A percentile compares a stretch with the other conserved stretches of the same genome.
phyloP scores from a whole-genome alignment of 306 rosid genomes.

The Leucaena leucocephala region DNA sequence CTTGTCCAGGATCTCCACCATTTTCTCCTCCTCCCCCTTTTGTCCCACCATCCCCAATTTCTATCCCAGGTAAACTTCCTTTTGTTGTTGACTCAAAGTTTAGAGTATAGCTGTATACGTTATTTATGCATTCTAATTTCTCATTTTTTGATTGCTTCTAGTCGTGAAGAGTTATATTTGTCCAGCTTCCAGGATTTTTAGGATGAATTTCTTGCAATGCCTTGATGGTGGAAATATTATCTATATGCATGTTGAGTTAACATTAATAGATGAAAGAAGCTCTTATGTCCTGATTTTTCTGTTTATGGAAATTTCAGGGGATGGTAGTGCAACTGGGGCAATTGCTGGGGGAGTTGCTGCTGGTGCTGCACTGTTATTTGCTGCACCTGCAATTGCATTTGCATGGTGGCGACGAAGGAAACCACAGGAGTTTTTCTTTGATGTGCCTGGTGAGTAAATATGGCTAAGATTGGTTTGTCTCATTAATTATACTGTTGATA shows the following conservation, averaged over 20 bases:
- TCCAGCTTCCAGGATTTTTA: background rate
- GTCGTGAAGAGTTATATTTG: slow-evolving; percentile 5
- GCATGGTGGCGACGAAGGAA: slow-evolving; percentile 99
- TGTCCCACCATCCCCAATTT: slow-evolving; percentile 87
- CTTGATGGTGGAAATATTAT: background rate
- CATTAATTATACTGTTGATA: background rate
- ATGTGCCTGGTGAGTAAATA: slow-evolving; percentile 81
- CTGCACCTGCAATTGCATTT: slow-evolving; percentile 99
- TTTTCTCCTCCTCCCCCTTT: slow-evolving; percentile 99
- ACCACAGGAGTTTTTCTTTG: slow-evolving; percentile 97
- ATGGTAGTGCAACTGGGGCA: slow-evolving; percentile 89
- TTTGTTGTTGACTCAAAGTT: slow-evolving; percentile 15
- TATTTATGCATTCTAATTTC: background rate
- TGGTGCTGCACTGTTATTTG: slow-evolving; percentile 94
- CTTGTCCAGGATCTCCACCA: slow-evolving; percentile 99
- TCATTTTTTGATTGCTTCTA: background rate
- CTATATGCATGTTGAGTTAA: background rate
- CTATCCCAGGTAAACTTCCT: slow-evolving; percentile 75
- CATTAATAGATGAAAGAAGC: slow-evolving; percentile 15
- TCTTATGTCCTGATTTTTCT: slow-evolving; percentile 27
- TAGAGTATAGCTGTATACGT: slow-evolving; percentile 12
- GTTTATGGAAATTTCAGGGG: slow-evolving; percentile 59
- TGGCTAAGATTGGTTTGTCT: slow-evolving; percentile 13
- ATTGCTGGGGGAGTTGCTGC: slow-evolving; percentile 99
- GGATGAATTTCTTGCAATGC: background rate